phyloP scores from a whole-genome alignment of 179 eudicot species.

The Heliamphora pulchella region DNA sequence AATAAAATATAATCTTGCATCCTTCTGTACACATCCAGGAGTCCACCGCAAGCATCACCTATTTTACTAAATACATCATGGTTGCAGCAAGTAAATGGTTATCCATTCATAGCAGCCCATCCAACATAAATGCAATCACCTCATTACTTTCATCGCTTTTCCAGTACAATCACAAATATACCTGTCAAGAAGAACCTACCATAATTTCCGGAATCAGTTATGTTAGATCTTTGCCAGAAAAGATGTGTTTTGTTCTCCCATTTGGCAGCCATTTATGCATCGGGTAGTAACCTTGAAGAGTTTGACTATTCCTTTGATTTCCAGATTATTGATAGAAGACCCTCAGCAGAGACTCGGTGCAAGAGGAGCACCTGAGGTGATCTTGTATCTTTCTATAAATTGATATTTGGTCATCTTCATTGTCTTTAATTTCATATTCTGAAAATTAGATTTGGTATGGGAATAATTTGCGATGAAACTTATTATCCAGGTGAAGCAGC shows the following conservation, averaged over 20 bases:
- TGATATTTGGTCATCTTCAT: not conserved
- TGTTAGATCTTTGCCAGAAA: not conserved
- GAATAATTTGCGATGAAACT: not conserved
- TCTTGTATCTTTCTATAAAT: constrained; percentile 9
- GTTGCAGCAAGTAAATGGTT: too few relatives aligned
- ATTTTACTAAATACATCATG: too few relatives aligned
- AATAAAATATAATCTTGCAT: too few relatives aligned
- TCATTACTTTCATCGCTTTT: too few relatives aligned
- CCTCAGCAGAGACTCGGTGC: constrained; percentile 97
- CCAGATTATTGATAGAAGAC: constrained; percentile 87
- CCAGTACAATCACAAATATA: too few relatives aligned
- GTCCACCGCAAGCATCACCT: too few relatives aligned
- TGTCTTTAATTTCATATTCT: not conserved
- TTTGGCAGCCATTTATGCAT: not conserved
- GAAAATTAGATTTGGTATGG: not conserved
- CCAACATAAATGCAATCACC: too few relatives aligned
- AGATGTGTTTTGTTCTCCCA: not conserved
- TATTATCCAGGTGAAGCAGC: constrained; percentile 77
- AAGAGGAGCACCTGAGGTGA: constrained; percentile 90
- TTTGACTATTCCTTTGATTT: constrained; percentile 10
- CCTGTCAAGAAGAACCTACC: not conserved
- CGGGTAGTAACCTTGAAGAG: not conserved
- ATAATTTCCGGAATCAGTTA: not conserved
- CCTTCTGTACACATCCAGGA: too few relatives aligned
- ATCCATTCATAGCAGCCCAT: too few relatives aligned